Percentiles rank a stretch among this genome's conserved stretches.
Conservation (phyloP, 805 yeast genomes). For the Schwanniomyces polymorphus region DNA sequence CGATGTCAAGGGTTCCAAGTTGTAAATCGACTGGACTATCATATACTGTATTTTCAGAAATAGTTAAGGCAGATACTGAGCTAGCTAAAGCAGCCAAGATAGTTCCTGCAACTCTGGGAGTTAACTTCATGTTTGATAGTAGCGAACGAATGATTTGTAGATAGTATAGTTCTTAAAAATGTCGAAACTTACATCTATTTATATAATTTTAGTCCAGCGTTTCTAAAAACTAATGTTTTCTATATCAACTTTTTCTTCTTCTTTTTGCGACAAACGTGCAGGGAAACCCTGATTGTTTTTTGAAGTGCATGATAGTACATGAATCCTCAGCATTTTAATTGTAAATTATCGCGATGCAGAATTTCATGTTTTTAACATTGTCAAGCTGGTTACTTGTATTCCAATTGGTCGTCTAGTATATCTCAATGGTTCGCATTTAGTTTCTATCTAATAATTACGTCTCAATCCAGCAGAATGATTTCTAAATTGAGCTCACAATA, state of each 20-base stretch:
- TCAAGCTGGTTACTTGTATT: conserved; percentile 2
- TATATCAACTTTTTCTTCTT: no score
- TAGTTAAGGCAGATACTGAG: background rate
- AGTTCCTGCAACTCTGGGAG: background rate
- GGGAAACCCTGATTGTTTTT: conserved; percentile 12
- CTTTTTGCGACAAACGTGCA: conserved; percentile 5
- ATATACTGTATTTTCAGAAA: background rate
- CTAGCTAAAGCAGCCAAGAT: background rate
- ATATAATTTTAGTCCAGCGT: conserved; percentile 20
- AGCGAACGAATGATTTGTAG: conserved; percentile 22
- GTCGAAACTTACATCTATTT: conserved; percentile 8
- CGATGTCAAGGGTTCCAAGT: conserved; percentile 18
- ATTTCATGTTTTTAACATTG: conserved; percentile 16
- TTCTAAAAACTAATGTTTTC: conserved; percentile 8
- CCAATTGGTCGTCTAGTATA: background rate
- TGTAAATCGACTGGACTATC: conserved; percentile 3
- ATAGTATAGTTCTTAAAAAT: conserved; percentile 20
- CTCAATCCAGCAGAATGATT: no score
- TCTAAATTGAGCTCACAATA: no score
- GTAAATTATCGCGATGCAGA: conserved; percentile 14
- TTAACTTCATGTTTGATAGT: background rate
- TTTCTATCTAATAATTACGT: no score
- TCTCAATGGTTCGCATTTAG: background rate
- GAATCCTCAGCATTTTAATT: conserved; percentile 20
- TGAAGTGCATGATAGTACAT: conserved; percentile 12